Conservation (phyloP, 805 yeast genomes). For the Candida michaelii region DNA sequence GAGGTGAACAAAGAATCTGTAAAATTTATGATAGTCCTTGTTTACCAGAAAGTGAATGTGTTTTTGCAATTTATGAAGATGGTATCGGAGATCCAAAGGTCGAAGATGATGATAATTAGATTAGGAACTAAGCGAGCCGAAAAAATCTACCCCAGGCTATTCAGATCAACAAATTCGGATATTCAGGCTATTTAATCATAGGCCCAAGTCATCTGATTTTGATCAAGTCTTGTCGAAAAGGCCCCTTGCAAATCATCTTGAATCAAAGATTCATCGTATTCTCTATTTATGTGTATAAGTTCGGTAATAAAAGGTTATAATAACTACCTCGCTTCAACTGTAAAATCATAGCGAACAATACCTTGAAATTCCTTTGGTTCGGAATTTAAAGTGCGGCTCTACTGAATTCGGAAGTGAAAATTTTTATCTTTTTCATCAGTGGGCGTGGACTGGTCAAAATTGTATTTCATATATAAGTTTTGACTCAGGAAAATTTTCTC, state of each 20-base stretch:
- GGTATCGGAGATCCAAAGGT: conserved; percentile 96
- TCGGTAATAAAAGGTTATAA: conserved; percentile 1
- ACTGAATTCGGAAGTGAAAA: conserved; percentile 13
- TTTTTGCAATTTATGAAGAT: conserved; percentile 93
- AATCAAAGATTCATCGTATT: not conserved
- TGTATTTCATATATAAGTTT: conserved; percentile 1
- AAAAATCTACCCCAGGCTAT: no score
- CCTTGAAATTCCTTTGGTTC: not conserved
- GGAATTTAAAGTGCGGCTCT: conserved; percentile 7
- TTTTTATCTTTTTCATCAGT: conserved; percentile 31
- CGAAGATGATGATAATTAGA: conserved; percentile 48
- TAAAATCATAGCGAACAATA: no score
- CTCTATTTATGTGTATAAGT: not conserved
- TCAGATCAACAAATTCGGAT: no score
- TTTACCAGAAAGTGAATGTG: conserved; percentile 91
- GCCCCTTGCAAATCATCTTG: no score
- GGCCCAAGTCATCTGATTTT: no score
- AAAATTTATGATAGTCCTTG: conserved; percentile 96
- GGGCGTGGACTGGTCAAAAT: conserved; percentile 7
- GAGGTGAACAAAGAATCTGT: conserved; percentile 90
- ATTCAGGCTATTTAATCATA: no score
- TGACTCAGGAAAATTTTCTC: conserved; percentile 4
- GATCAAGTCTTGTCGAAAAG: no score
- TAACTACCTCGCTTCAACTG: no score
- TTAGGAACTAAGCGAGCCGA: no score